phyloP scores from a whole-genome alignment of 1,139 yeast genomes.

The Suzukiozyma palmioleophila region DNA sequence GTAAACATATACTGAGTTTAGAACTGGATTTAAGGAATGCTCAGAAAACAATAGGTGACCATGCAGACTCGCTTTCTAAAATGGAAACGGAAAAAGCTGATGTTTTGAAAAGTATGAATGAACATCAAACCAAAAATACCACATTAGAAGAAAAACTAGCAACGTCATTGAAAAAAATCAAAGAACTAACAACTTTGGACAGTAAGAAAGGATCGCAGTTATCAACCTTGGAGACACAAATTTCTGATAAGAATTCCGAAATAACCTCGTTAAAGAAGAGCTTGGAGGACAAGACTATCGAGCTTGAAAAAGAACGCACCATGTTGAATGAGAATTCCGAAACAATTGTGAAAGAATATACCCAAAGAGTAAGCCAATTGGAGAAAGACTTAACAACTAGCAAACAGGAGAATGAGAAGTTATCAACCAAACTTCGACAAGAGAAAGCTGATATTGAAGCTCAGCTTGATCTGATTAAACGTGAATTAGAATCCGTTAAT shows the following conservation, averaged over 20 bases:
- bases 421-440: slow-evolving; percentile 6
- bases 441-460: slow-evolving; percentile 5
- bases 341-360: slow-evolving; percentile 42
- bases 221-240: slow-evolving; percentile 5
- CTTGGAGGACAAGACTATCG: slow-evolving; percentile 29
- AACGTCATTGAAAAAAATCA: background rate
- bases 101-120: slow-evolving; percentile 3
- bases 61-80: background rate
- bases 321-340: slow-evolving; percentile 48
- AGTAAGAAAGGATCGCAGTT: background rate
- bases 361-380: slow-evolving; percentile 28
- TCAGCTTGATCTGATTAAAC: slow-evolving; percentile 4
- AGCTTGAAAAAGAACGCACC: slow-evolving; percentile 48
- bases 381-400: slow-evolving; percentile 7
- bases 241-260: slow-evolving; percentile 9
- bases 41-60: background rate
- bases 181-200: slow-evolving; percentile 2
- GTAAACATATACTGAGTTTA: background rate
- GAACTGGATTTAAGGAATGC: background rate
- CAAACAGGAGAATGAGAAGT: slow-evolving; percentile 9
- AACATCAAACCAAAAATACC: slow-evolving; percentile 2
- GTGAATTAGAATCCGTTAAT: slow-evolving; percentile 6
- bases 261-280: slow-evolving; percentile 13
- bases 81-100: slow-evolving; percentile 4
- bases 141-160: background rate